Conservation (phyloP, 2,329 filamentous ascomycete genomes). For the Hymenoscyphus linearis region DNA sequence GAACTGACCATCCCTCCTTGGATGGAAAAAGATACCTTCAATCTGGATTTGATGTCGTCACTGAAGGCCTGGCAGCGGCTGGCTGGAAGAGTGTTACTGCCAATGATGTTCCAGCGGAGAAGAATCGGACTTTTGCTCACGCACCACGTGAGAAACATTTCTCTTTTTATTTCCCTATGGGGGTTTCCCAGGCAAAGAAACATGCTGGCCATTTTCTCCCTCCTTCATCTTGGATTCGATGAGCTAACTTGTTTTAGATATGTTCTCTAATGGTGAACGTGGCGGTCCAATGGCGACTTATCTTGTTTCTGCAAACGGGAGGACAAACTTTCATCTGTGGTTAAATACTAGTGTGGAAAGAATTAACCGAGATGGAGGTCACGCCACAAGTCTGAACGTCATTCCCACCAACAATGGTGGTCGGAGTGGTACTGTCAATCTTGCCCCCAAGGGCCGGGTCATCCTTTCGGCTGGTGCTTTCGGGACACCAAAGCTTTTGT, state of each 20-base stretch:
- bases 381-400: conserved; percentile 64
- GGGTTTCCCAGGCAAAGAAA: too few relatives aligned
- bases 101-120: conserved; percentile 51
- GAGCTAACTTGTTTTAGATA: conserved; percentile 34
- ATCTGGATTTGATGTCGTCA: conserved; percentile 58
- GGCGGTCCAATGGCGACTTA: conserved; percentile 68
- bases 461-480: conserved; percentile 65
- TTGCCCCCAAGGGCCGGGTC: conserved; percentile 59
- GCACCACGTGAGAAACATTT: conserved; percentile 41
- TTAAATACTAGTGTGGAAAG: conserved; percentile 60
- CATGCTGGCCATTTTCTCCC: not conserved
- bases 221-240: not conserved
- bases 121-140: conserved; percentile 60
- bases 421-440: conserved; percentile 52
- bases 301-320: conserved; percentile 53
- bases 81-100: conserved; percentile 61
- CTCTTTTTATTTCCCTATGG: too few relatives aligned
- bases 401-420: conserved; percentile 49
- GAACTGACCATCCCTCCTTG: conserved; percentile 58
- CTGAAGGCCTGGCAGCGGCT: conserved; percentile 50
- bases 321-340: conserved; percentile 62
- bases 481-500: conserved; percentile 51
- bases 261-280: conserved; percentile 61
- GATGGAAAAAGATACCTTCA: conserved; percentile 63
- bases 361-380: conserved; percentile 55